phyloP scores from a whole-genome alignment of 306 rosid genomes.

The Styphnolobium japonicum region DNA sequence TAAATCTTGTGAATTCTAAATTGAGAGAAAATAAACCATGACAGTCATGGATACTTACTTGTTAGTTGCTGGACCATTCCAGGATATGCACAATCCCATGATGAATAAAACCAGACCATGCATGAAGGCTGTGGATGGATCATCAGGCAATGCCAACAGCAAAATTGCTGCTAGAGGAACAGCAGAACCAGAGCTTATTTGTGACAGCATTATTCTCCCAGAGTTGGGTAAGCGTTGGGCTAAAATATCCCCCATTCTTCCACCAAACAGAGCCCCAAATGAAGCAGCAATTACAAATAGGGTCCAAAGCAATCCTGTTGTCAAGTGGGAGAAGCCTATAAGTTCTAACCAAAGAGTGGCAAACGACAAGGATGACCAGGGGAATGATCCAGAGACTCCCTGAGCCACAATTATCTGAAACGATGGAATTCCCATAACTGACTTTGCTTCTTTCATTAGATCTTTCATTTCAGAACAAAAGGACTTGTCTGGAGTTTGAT shows the following conservation, averaged over 20 bases:
- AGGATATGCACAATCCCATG: slow-evolving; percentile 66
- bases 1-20: background rate
- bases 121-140: slow-evolving; percentile 57
- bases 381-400: slow-evolving; percentile 88
- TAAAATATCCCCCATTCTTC: slow-evolving; percentile 69
- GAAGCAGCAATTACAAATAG: slow-evolving; percentile 54
- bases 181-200: slow-evolving; percentile 74
- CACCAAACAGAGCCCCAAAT: slow-evolving; percentile 83
- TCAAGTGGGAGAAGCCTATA: slow-evolving; percentile 75
- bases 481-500: slow-evolving; percentile 24
- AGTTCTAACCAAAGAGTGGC: slow-evolving; percentile 88
- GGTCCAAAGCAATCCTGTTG: slow-evolving; percentile 67
- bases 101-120: slow-evolving; percentile 68
- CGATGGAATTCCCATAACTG: slow-evolving; percentile 65
- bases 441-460: slow-evolving; percentile 57
- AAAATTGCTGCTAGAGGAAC: slow-evolving; percentile 76
- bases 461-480: slow-evolving; percentile 49
- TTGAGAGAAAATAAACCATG: background rate
- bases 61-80: slow-evolving; percentile 82
- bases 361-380: slow-evolving; percentile 78
- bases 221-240: slow-evolving; percentile 61
- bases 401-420: slow-evolving; percentile 91
- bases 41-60: slow-evolving; percentile 40
- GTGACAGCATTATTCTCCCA: slow-evolving; percentile 72
- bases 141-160: slow-evolving; percentile 63